These are phyloP conservation scores for Phytophthora boehmeriae DNA, from an alignment of 352 stramenopile genomes.

Conservation along the genomic window DNA sequence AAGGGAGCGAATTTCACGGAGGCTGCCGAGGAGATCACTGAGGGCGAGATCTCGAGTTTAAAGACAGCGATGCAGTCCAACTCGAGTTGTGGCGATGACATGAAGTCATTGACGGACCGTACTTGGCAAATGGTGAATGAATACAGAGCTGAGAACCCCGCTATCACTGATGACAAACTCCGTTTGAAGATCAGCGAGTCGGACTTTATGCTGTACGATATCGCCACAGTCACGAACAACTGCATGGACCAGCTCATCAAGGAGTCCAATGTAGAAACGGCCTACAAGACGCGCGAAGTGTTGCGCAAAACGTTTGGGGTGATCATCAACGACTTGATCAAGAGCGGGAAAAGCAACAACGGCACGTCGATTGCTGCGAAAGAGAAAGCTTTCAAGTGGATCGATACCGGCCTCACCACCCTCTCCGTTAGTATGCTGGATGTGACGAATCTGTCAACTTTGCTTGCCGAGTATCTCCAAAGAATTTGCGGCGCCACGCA, in stretches of 20 bases:
- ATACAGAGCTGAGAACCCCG: conserved; percentile 17
- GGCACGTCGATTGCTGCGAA: too few relatives aligned
- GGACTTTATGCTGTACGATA: conserved; percentile 39
- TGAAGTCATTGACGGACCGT: conserved; percentile 31
- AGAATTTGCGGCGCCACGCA: too few relatives aligned
- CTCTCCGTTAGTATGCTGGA: conserved; percentile 35
- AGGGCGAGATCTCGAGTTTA: conserved; percentile 28
- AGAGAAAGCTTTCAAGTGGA: conserved; percentile 17
- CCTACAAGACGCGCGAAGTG: conserved; percentile 30
- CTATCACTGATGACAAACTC: conserved; percentile 42
- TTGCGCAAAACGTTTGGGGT: too few relatives aligned
- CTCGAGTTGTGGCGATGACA: conserved; percentile 32
- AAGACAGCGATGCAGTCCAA: conserved; percentile 37
- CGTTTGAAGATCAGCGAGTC: conserved; percentile 43
- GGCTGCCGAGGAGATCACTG: too few relatives aligned
- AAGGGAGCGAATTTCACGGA: conserved; percentile 33
- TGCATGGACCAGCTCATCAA: conserved; percentile 39
- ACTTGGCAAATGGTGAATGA: too few relatives aligned
- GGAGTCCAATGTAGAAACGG: conserved; percentile 20
- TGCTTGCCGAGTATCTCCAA: conserved; percentile 63
- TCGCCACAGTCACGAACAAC: conserved; percentile 40
- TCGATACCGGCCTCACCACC: conserved; percentile 27
- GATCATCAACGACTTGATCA: too few relatives aligned
- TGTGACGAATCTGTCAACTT: conserved; percentile 42
- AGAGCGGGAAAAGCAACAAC: too few relatives aligned